Evolutionary conservation across 148 eudicot species (phyloP).

Genomic region (Cornus suecica): DNA sequence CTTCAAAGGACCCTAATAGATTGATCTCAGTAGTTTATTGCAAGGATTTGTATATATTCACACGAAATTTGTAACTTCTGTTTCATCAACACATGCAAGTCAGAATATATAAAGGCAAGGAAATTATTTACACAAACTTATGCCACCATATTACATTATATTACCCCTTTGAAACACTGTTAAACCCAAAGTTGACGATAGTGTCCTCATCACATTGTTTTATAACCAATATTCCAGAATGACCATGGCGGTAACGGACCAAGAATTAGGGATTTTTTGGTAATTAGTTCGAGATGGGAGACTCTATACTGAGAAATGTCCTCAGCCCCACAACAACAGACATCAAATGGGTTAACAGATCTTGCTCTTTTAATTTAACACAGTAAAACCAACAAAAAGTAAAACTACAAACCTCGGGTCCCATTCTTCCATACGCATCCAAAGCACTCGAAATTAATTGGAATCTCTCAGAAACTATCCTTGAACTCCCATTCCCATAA

Average conservation of each 20-base stretch:
- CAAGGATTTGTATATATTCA: too few species aligned
- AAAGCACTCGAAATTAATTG: constrained; percentile 14
- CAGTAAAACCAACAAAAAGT: not conserved
- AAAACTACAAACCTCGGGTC: constrained; percentile 21
- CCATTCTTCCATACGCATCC: constrained; percentile 21
- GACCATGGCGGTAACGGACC: not conserved
- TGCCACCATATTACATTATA: not conserved
- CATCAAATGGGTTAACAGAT: not conserved
- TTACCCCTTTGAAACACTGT: not conserved
- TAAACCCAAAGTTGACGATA: not conserved
- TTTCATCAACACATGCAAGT: not conserved
- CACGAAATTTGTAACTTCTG: too few species aligned
- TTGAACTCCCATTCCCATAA: constrained; percentile 23
- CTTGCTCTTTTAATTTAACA: not conserved
- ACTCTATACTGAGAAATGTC: not conserved
- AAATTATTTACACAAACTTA: not conserved
- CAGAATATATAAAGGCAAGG: not conserved
- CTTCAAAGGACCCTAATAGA: too few species aligned
- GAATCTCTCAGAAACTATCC: constrained; percentile 21
- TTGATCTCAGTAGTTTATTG: too few species aligned
- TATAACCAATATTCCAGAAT: too few species aligned
- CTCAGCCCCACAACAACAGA: not conserved
- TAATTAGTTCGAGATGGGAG: constrained; percentile 1
- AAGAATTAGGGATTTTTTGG: not conserved
- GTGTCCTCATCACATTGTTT: too few species aligned